Evolutionary conservation across 2,329 filamentous ascomycete species (phyloP), one percentile per base, ranked within the genome.

Genomic region (Cercospora sp.): DNA sequence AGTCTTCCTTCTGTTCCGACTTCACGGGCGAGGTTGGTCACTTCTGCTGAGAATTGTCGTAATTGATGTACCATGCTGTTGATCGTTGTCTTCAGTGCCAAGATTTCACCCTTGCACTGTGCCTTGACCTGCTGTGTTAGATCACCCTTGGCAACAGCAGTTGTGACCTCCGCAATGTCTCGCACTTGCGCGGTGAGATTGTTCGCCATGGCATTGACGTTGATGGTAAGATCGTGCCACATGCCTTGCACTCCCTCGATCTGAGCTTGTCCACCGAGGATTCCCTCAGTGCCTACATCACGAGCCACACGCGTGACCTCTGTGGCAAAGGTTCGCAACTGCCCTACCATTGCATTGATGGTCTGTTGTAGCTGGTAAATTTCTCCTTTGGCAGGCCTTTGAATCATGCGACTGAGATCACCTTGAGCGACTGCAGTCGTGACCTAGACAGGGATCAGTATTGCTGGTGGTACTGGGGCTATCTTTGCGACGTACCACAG

Each of bases 301-400:
- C 86, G 84, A 62, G 87, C 87, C 60, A 89, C 87, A 76, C 87
- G 87, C 65, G 87, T 88, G 71, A 89, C 87, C 77, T 89, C 85
- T 61, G 87, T 88, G 20, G 87, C 87, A 75, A 89, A 89, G 0
- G 86, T 88, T 70, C 88, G 87, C n/a, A 89, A 79, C 73, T 88
- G 84, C 72, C 89, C 87, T 78, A 90, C 88, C 88, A 90, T 90
- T 73, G 84, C 85, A 72, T 90, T 90, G 75, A 90, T 89, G 1
- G 94, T 99, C 76, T 95, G 92, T 82, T 99, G 97, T 67, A 99
- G 84, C 78, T 97, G 92, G 63, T 96, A 83, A 74, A 99, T 98
- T 82, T 99, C 95, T 76, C 94, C 94, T 79, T 93, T 89, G 63
- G 93, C 95, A 74, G 96, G 93, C 71, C 97, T 93, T 70, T 93